Evolutionary conservation across 495 filamentous ascomycete species (phyloP).

Genomic region (Aspergillus sparsus): DNA sequence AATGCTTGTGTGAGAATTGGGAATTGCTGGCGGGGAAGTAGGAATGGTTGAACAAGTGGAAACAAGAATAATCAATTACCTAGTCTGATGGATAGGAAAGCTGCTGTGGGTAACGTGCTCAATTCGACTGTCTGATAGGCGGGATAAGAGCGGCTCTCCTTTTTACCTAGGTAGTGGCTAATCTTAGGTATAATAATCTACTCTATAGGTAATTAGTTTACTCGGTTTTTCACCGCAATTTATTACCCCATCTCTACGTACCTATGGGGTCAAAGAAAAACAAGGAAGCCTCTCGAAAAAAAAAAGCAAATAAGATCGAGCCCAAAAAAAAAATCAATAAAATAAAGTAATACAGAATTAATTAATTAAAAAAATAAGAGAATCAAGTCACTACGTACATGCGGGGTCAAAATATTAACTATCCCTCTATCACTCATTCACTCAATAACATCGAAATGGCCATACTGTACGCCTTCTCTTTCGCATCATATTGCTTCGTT

Average conservation of each 20-base stretch:
- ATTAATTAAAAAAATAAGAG: conserved; percentile 1
- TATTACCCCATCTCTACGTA: not conserved
- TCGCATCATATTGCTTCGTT: conserved; percentile 34
- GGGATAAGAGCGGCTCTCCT: not conserved
- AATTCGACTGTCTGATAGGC: conserved; percentile 2
- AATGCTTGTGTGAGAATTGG: not conserved
- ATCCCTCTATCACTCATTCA: not conserved
- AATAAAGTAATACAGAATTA: too few relatives aligned
- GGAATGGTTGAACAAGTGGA: too few relatives aligned
- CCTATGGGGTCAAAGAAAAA: not conserved
- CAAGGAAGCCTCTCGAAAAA: not conserved
- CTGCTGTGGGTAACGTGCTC: not conserved
- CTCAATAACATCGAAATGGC: conserved; percentile 33
- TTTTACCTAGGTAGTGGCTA: not conserved
- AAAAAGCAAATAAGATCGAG: not conserved
- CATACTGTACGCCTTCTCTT: conserved; percentile 39
- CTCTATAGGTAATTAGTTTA: too few relatives aligned
- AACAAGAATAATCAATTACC: not conserved
- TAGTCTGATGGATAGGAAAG: not conserved
- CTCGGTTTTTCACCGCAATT: conserved; percentile 2
- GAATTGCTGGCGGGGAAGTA: not conserved
- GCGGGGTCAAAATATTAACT: too few relatives aligned
- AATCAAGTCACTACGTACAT: not conserved
- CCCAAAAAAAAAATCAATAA: too few relatives aligned
- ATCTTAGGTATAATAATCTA: too few relatives aligned